phyloP scores from a whole-genome alignment of 1,284 basidiomycete species.

The Kalmanozyma brasiliensis region DNA sequence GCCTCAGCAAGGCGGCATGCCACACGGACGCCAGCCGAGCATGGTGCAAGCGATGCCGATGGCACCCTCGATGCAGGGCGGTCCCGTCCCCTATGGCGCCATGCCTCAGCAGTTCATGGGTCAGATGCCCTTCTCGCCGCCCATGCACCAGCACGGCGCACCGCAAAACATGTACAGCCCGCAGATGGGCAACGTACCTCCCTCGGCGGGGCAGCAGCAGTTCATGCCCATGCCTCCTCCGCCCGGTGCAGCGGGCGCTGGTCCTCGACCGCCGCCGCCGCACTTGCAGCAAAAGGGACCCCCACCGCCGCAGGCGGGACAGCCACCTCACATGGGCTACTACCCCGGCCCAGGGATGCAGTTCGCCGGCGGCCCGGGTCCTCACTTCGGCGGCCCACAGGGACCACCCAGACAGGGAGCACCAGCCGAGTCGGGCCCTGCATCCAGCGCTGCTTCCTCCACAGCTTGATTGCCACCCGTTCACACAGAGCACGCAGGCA shows the following conservation, averaged over 20 bases:
- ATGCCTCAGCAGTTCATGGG: conserved; percentile 54
- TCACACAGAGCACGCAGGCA: neutral
- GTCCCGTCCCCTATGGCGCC: conserved; percentile 45
- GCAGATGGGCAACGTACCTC: conserved; percentile 53
- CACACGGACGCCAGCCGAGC: conserved; percentile 31
- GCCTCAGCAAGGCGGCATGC: conserved; percentile 29
- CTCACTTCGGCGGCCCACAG: conserved; percentile 27
- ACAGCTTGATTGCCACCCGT: conserved; percentile 20
- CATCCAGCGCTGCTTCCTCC: conserved; percentile 37
- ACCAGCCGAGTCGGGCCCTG: conserved; percentile 20
- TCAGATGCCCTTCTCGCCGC: conserved; percentile 56
- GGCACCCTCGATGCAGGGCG: conserved; percentile 39
- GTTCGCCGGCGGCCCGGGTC: conserved; percentile 14
- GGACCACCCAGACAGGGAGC: conserved; percentile 13
- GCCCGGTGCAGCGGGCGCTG: conserved; percentile 28
- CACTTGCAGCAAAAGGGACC: conserved; percentile 34
- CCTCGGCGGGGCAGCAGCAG: conserved; percentile 27
- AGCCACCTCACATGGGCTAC: conserved; percentile 39
- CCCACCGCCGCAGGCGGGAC: conserved; percentile 19
- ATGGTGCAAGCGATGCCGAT: conserved; percentile 41
- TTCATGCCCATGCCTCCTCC: conserved; percentile 51
- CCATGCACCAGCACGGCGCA: conserved; percentile 54
- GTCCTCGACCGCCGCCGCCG: conserved; percentile 41
- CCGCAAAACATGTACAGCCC: conserved; percentile 59
- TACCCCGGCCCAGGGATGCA: conserved; percentile 20